Base-by-base conservation (phyloP, 371 early-diverging fungal species). In the Syncephalis fuscata region DNA sequence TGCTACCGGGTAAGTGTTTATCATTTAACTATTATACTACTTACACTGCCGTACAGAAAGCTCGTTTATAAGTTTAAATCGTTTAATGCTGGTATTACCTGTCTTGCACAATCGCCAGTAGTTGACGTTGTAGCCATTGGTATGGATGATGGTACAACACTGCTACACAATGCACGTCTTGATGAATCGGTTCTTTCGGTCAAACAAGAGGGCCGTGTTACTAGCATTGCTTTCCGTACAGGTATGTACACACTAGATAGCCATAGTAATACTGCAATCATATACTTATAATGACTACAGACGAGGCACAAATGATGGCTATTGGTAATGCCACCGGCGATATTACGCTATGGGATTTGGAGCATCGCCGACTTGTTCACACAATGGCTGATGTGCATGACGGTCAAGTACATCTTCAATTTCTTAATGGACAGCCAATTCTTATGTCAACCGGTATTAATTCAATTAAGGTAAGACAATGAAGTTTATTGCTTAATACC, bases 51-150 rank as follows among this genome's bases (percentile, higher is more conserved):
- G 16, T 32, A 22, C 48, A 78, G 86, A 51, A 75, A 78, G 37
- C 63, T 87, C 62, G 59, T 92, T 14, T 83, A 85, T 65, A 76
- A 83, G 43, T 88, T 88, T 66, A 61, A 71, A 55, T 62, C 77
- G 37, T 71, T 86, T 58, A 76, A 70, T 11, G 68, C 82, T 11
- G 70, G 85, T 1, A 78, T 97, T 20, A 75, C 86, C 0, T 74
- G 70, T 52, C 55, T 97, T 44, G 70, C 64, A 0, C 92, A 93
- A 62, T 70, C 92, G 0, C 95, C 93, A 2, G 88, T 84, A 0
- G 74, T 94, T 1, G 98, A 94, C 62, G 89, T 94, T 10, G 61
- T 94, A 32, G 94, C 91, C 0, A 53, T 95, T 41, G 96, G 96
- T 10, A 61, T 84, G 54, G 60, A 88, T 51, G 82, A 92, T 57